Base-by-base conservation (phyloP, 345 rosid genomes). In the Citrus reticulata region DNA sequence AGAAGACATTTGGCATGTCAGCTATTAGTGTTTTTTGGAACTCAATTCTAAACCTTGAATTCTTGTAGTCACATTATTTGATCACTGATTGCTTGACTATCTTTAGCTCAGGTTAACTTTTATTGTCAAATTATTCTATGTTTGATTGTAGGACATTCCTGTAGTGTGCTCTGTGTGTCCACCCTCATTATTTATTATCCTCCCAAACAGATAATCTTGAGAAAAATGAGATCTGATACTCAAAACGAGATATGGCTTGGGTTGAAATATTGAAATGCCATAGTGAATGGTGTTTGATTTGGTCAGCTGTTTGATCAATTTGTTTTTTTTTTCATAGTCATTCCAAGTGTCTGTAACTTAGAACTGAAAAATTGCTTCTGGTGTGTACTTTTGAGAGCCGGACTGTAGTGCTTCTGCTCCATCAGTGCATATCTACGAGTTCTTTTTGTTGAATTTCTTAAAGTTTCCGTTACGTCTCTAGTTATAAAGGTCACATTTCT, bases 1-100 rank as follows among this genome's bases (percentile, higher is more conserved):
- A 68, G 83, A 80, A 71, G 85, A 79, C 72, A 32, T 73, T 64
- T 78, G 78, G 63, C 64, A 25, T 72, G 37, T 77, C 80, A 40
- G 69, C 76, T 40, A 39, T 30, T 78, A 61, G 17, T 57, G 66
- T 5, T 25, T 14, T 34, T 51, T 68, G 73, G 40, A 5, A 2
- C 9, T 75, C 29, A 13, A 29, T 9, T 24, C 32, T 4, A 17
- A 74, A 61, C 32, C 37, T 27, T n/a, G 10, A 64, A 42, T 49
- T 40, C 19, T 32, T 54, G 8, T 19, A 39, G 77, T 60, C 34
- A 13, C 51, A 37, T 46, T 75, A 64, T 64, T 51, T 66, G 51
- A 19, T 75, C 24, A 32, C 61, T 30, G 70, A 29, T 32, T 30
- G 62, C 22, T 49, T 55, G 62, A 14, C 42, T 30, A 35, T 49